Evolutionary conservation across 768 basidiomycete species (phyloP).

Genomic region (Boletus rufocinnamomeus): DNA sequence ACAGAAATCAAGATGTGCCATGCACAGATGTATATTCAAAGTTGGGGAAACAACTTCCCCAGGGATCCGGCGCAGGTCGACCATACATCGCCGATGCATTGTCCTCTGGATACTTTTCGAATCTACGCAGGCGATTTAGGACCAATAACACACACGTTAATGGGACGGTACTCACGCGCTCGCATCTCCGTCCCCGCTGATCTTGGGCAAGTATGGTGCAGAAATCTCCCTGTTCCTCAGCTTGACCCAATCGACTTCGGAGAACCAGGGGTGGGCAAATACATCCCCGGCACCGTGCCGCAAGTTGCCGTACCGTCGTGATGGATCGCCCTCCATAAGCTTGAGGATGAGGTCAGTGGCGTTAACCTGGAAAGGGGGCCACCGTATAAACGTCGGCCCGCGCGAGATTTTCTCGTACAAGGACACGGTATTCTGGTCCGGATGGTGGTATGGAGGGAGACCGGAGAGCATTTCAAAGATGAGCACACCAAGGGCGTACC

Average conservation of each 20-base stretch:
- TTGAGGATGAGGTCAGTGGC: constrained; percentile 90
- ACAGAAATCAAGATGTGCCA: constrained; percentile 15
- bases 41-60: constrained; percentile 72
- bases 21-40: constrained; percentile 68
- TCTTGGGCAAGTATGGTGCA: constrained; percentile 92
- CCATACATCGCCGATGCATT: constrained; percentile 65
- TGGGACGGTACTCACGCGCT: constrained; percentile 66
- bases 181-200: constrained; percentile 91
- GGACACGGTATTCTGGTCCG: constrained; percentile 78
- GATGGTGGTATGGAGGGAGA: constrained; percentile 90
- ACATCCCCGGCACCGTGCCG: constrained; percentile 88
- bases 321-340: constrained; percentile 87
- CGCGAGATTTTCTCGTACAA: constrained; percentile 90
- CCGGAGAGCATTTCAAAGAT: constrained; percentile 98
- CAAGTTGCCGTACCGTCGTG: constrained; percentile 88
- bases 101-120: constrained; percentile 79
- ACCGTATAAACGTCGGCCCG: constrained; percentile 73
- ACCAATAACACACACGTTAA: neutral
- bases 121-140: constrained; percentile 42
- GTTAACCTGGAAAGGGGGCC: constrained; percentile 73
- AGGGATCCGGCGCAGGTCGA: constrained; percentile 52
- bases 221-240: constrained; percentile 83
- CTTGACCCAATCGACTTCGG: constrained; percentile 89
- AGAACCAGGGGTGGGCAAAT: constrained; percentile 91
- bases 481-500: constrained; percentile 97